Evolutionary conservation across 768 basidiomycete genomes (phyloP), one percentile per base, ranked within the genome.

Genomic region (Collybia nuda): DNA sequence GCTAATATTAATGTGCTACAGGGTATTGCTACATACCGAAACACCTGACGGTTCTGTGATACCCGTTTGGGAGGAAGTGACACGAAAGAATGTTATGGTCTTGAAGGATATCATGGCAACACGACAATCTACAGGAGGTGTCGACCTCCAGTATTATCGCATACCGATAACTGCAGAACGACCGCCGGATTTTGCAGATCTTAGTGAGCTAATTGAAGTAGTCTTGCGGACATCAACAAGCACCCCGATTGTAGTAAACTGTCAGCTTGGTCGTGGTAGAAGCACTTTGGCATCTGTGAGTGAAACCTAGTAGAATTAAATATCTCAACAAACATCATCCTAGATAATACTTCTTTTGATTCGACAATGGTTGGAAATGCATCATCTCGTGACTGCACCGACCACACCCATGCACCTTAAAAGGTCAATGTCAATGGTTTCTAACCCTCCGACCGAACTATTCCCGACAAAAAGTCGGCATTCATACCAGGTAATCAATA

Each of bases 111-210:
- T 95, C 53, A 98, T 98, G 94, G 79, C 74, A 12, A 69, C 79
- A 2, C 77, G 80, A 40, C 67, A 63, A 22, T 61, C 70, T 18
- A 62, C 66, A 0, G 68, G 74, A 18, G 79, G 77, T n/a, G 69
- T 87, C 23, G 81, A 86, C 46, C 75, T 98, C 22, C 75, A 81
- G 50, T 97, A 95, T 66, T 73, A 77, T 48, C 86, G 97, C 15
- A 84, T 98, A 26, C 96, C 97, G 1, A 88, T 98, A 61, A 99
- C 97, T 5, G 86, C 95, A 0, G 95, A 98, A 66, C 85, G 80
- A 32, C 75, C 87, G 8, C 86, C 88, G 0, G 89, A 92, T 62
- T 85, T 84, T 63, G 67, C 81, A 19, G 88, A 90, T 59, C 71
- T 90, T 42, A 84, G 74, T 54, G 86, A 90, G 53, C 74, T 96